These are phyloP conservation scores for Rosa multiflora DNA, from an alignment of 306 rosid genomes.

Conservation along the genomic window DNA sequence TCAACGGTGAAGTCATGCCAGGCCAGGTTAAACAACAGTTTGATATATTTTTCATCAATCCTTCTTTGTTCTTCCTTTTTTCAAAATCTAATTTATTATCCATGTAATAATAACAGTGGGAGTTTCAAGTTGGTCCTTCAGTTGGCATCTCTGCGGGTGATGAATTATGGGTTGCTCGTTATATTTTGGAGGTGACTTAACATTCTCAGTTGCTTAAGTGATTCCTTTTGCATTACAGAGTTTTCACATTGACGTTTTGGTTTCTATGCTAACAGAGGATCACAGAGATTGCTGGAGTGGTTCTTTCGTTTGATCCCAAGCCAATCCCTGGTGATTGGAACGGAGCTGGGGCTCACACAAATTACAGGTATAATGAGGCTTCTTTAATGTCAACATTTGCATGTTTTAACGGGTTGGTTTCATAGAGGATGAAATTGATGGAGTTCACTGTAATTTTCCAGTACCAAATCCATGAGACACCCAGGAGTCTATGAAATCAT, in stretches of 20 bases:
- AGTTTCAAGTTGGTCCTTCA: slow-evolving; percentile 92
- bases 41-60: background rate
- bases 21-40: slow-evolving; percentile 55
- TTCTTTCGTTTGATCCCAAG: slow-evolving; percentile 84
- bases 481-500: slow-evolving; percentile 83
- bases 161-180: slow-evolving; percentile 87
- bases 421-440: background rate
- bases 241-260: background rate
- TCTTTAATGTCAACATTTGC: background rate
- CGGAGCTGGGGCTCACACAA: slow-evolving; percentile 98
- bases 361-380: slow-evolving; percentile 59
- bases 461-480: slow-evolving; percentile 80
- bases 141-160: slow-evolving; percentile 86
- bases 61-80: background rate
- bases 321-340: slow-evolving; percentile 99
- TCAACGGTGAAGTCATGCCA: slow-evolving; percentile 96
- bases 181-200: slow-evolving; percentile 68
- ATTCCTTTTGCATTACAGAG: background rate
- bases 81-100: background rate
- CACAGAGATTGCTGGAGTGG: slow-evolving; percentile 83
- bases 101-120: slow-evolving; percentile 55
- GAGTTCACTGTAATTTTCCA: slow-evolving; percentile 22
- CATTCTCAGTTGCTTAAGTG: background rate
- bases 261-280: slow-evolving; percentile 60
- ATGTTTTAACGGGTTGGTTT: background rate